phyloP scores from a whole-genome alignment of 2,329 filamentous ascomycete genomes.

The Botrytis porri region DNA sequence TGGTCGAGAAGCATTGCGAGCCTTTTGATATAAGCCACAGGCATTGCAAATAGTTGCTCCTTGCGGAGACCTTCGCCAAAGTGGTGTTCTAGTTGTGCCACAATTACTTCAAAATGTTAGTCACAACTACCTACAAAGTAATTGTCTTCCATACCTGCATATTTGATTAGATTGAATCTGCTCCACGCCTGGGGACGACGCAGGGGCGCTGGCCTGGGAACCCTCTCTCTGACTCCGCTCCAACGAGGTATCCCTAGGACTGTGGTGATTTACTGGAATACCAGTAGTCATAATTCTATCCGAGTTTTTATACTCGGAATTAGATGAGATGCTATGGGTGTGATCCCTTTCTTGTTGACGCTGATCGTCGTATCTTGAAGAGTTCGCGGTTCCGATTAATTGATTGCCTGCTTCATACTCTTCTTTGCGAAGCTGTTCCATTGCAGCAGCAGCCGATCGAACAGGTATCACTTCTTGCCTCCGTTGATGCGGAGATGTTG shows the following conservation, averaged over 20 bases:
- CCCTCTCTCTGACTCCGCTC: constrained; percentile 28
- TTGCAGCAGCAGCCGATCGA: constrained; percentile 25
- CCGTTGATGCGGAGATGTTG: constrained; percentile 25
- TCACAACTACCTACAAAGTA: neutral
- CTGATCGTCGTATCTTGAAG: constrained; percentile 15
- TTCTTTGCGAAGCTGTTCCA: constrained; percentile 29
- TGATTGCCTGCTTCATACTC: constrained; percentile 33
- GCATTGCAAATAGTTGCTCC: constrained; percentile 97
- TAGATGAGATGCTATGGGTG: constrained; percentile 24
- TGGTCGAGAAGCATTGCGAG: constrained; percentile 84
- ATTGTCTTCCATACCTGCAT: constrained; percentile 60
- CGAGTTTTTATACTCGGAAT: constrained; percentile 24
- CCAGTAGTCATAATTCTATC: constrained; percentile 24
- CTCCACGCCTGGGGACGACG: constrained; percentile 18
- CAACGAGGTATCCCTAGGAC: constrained; percentile 26
- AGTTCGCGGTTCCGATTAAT: constrained; percentile 29
- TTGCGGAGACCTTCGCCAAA: constrained; percentile 91
- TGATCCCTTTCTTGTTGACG: constrained; percentile 20
- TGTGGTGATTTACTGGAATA: constrained; percentile 22
- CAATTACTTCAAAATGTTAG: constrained; percentile 70
- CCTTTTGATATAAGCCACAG: constrained; percentile 91
- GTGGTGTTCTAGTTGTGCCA: constrained; percentile 84
- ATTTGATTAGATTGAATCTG: constrained; percentile 56
- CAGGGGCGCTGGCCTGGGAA: constrained; percentile 18
- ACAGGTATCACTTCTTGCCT: constrained; percentile 29